These are phyloP conservation scores for Nicotiana tomentosiformis DNA, from an alignment of 257 asterid genomes.

Conservation along the genomic window DNA sequence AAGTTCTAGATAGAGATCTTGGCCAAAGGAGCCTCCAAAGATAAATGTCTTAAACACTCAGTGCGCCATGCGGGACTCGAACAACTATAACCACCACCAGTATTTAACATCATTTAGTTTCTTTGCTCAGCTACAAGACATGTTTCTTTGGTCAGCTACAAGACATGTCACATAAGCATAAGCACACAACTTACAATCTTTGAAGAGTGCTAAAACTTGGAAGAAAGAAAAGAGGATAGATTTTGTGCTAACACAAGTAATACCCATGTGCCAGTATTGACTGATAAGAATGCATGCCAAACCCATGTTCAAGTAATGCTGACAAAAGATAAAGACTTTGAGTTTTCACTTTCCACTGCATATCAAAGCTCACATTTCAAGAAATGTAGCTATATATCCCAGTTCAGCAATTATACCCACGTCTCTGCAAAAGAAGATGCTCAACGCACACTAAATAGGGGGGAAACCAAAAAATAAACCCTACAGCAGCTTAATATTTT, in stretches of 20 bases:
- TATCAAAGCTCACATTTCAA: background rate
- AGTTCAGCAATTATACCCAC: background rate
- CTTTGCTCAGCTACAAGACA: too few relatives aligned
- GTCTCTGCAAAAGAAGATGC: background rate
- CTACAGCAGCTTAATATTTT: background rate
- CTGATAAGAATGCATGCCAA: background rate
- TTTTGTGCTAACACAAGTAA: background rate
- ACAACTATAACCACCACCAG: background rate
- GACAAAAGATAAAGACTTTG: background rate
- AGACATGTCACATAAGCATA: too few relatives aligned
- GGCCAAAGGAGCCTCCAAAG: background rate
- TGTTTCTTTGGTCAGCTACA: too few relatives aligned
- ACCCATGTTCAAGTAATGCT: background rate
- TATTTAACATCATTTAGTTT: too few relatives aligned
- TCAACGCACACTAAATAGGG: background rate
- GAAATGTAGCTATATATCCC: conserved; percentile 3
- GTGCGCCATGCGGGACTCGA: background rate
- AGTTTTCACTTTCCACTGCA: background rate
- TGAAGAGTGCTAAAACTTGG: background rate
- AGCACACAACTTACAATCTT: background rate
- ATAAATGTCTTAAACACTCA: background rate
- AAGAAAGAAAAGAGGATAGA: background rate
- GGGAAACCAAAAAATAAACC: background rate
- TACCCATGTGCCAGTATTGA: background rate
- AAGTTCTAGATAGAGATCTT: background rate